Evolutionary conservation across 2,329 filamentous ascomycete genomes (phyloP), one percentile per base, ranked within the genome.

Genomic region (Calonectria honghensis): DNA sequence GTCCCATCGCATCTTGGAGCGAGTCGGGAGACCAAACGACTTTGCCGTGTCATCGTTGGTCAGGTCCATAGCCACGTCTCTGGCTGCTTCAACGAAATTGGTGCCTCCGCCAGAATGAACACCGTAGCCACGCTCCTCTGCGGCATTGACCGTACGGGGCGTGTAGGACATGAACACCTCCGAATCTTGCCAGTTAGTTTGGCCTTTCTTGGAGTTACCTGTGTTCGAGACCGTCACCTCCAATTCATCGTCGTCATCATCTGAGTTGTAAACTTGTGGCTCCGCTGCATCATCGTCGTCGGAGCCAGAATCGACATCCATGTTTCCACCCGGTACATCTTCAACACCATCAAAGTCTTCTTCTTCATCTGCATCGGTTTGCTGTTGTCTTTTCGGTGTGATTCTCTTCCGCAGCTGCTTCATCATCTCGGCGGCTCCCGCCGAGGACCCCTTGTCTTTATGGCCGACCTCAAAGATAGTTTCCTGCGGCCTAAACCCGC

Each of bases 81-180:
- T 92, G n/a, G 97, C 96, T 9, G 95, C 95, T 81, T 96, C 93
- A 61, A 97, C 91, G 86, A 99, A 99, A 85, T 94, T 96, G 70
- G 91, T 89, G 79, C 89, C 90, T 13, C 91, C 92, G 65, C 95
- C 95, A 0, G 95, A 94, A 85, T 97, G 95, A 24, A 99, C 96
- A 77, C 96, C 96, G 86, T 99, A 99, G 16, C 93, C 97, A 70
- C 95, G 94, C 83, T 98, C 96, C 86, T 98, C 96, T 68, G 94
- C 95, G 6, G 94, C 89, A 84, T 96, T 97, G 79, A 91, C 90
- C 52, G 92, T 93, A 75, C 94, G 93, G 0, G 97, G 97, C 1
- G 92, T 95, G 89, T 99, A 99, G 13, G 95, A 94, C 96, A 99
- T 98, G 92, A 97, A 99, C 79, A 97, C 92, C 57, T 98, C 96